Base-by-base conservation (phyloP, 495 filamentous ascomycete species). In the Poronia punctata region DNA sequence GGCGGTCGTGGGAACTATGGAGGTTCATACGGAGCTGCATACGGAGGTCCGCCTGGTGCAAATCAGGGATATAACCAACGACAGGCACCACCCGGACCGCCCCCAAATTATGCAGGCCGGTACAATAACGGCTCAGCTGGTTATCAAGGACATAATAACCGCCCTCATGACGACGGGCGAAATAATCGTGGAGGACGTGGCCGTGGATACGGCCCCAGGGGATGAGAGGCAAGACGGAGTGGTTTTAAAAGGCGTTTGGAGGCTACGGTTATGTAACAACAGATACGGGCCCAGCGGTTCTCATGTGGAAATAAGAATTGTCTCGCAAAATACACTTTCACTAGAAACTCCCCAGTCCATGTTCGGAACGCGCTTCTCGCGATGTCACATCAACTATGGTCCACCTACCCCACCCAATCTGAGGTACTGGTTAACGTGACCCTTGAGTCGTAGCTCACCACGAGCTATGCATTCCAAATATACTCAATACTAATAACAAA, bases 1-100 rank as follows among this genome's bases (percentile, higher is more conserved):
- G 45, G 49, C 22, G 43, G 56, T 17, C 18, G 50, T 14, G 50
- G 55, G 7, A 44, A 49, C 20, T 40, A 38, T 24, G 52, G 56
- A 8, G 50, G 53, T 32, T 40, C 44, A 18, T 27, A 50, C n/a
- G 29, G 50, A 38, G 41, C 46, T 24, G 48, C 47, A 14, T 40
- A 49, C 21, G 54, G 50, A 36, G 51, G 51, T 16, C n/a, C n/a
- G n/a, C n/a, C n/a, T n/a, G n/a, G n/a, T n/a, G n/a, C n/a, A n/a
- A 28, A 33, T 27, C 50, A 49, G 23, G 42, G 41, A 16, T 36
- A 48, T 26, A 34, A 37, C 20, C 46, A 45, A 36, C 28, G 51
- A 38, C 47, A 46, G 4, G 40, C 34, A 7, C 53, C 50, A 16
- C 50, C 46, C 7, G 43, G 45, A 14, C 26, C 35, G 16, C 35